These are phyloP conservation scores for Monascus purpureus DNA, from an alignment of 495 filamentous ascomycete species.

Conservation along the genomic window DNA sequence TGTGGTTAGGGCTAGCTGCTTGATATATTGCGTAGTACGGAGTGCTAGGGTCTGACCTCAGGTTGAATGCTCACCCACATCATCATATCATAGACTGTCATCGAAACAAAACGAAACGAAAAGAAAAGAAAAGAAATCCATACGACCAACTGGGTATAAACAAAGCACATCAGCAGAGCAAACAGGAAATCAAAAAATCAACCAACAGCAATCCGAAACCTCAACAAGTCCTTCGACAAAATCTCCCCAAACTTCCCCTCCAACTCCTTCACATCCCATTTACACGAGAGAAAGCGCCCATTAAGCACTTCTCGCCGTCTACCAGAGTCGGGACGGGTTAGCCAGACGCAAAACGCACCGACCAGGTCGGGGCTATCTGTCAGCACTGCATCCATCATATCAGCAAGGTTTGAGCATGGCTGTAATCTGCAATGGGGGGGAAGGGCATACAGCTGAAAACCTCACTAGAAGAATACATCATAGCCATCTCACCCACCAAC, in stretches of 20 bases:
- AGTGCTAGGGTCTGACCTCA: too few relatives aligned
- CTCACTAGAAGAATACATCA: constrained; percentile 10
- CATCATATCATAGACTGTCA: too few relatives aligned
- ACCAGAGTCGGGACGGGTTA: constrained; percentile 10
- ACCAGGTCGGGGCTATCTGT: constrained; percentile 23
- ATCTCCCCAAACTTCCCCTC: constrained; percentile 27
- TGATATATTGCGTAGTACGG: too few relatives aligned
- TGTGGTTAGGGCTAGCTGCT: too few relatives aligned
- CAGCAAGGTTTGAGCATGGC: constrained; percentile 1
- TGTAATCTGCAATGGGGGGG: neutral
- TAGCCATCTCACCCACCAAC: constrained; percentile 23
- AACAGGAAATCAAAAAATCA: too few relatives aligned
- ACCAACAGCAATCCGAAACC: neutral
- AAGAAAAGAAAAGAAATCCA: too few relatives aligned
- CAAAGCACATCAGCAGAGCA: too few relatives aligned
- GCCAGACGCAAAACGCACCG: constrained; percentile 25
- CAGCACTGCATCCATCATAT: constrained; percentile 4
- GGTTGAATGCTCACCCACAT: too few relatives aligned
- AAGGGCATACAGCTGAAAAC: constrained; percentile 6
- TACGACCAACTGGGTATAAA: too few relatives aligned
- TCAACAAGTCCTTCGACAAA: constrained; percentile 13
- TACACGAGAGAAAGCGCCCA: constrained; percentile 22
- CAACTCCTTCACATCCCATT: constrained; percentile 30
- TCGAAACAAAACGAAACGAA: too few relatives aligned
- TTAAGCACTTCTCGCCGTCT: constrained; percentile 17